These are phyloP conservation scores for Lipomyces chichibuensis DNA, from an alignment of 805 yeast genomes.

Conservation along the genomic window DNA sequence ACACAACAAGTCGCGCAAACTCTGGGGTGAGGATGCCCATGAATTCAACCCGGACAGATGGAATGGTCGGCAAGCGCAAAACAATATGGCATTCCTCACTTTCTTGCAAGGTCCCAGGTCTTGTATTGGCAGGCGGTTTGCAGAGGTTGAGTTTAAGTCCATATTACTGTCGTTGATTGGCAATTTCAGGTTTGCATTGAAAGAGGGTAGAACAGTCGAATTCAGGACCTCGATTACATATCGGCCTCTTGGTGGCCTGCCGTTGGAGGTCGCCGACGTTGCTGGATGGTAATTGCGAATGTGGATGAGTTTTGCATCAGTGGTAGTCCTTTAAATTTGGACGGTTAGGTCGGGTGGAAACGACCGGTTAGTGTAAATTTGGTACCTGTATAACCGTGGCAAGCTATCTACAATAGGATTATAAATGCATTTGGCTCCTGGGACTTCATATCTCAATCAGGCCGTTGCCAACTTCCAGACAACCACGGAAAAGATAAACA, in stretches of 20 bases:
- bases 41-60: slow-evolving; percentile 33
- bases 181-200: slow-evolving; percentile 11
- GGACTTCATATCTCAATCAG: too few relatives aligned
- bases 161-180: slow-evolving; percentile 24
- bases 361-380: too few relatives aligned
- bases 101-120: slow-evolving; percentile 32
- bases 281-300: slow-evolving; percentile 9
- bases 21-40: slow-evolving; percentile 33
- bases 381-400: too few relatives aligned
- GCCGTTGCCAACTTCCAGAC: too few relatives aligned
- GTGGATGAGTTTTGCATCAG: too few relatives aligned
- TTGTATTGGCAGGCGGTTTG: slow-evolving; percentile 30
- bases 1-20: slow-evolving; percentile 10
- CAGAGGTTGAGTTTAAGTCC: slow-evolving; percentile 28
- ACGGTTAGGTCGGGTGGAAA: too few relatives aligned
- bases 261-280: slow-evolving; percentile 11
- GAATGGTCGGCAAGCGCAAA: slow-evolving; percentile 20
- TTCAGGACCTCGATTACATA: slow-evolving; percentile 16
- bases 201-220: slow-evolving; percentile 14
- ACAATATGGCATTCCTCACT: slow-evolving; percentile 21
- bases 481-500: too few relatives aligned
- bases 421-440: too few relatives aligned
- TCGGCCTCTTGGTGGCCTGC: slow-evolving; percentile 23
- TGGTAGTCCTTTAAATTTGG: too few relatives aligned
- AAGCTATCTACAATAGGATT: too few relatives aligned